A percentile compares a stretch with the other conserved stretches of the same genome.
Evolutionary conservation across 225 moss, liverwort and hornwort species (phyloP).

Genomic region (Thuidium tamariscinum): DNA sequence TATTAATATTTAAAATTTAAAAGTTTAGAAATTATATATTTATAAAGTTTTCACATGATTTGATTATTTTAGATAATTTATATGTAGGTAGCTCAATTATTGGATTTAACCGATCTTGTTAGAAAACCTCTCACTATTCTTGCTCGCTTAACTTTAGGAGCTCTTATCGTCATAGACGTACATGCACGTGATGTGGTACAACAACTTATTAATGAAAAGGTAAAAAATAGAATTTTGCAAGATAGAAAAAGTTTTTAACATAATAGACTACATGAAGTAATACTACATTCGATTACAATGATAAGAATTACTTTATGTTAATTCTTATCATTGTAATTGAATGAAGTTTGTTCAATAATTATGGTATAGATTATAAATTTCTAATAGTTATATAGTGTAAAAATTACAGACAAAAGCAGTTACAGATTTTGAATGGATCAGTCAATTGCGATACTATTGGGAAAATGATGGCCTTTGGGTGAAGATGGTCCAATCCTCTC

Average conservation of each 20-base stretch:
- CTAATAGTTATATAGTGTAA: neutral
- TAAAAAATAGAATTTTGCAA: neutral
- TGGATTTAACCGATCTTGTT: slow-evolving; percentile 61
- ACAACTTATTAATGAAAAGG: slow-evolving; percentile 69
- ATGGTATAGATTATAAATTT: neutral
- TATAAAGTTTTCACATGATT: fast-evolving
- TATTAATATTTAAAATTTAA: fast-evolving
- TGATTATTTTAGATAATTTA: neutral
- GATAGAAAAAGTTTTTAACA: neutral
- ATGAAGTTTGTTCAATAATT: neutral
- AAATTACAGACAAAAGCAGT: slow-evolving; percentile 1
- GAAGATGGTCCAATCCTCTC: slow-evolving; percentile 88
- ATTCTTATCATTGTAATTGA: neutral
- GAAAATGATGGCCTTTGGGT: slow-evolving; percentile 76
- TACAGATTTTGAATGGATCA: slow-evolving; percentile 89
- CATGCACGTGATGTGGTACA: slow-evolving; percentile 86
- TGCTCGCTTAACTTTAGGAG: slow-evolving; percentile 69
- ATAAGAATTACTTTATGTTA: too few relatives aligned
- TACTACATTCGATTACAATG: too few relatives aligned
- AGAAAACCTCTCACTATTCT: slow-evolving; percentile 60
- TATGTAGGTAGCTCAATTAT: slow-evolving; percentile 56
- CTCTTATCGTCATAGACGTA: slow-evolving; percentile 85
- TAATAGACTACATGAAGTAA: too few relatives aligned
- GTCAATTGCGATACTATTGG: slow-evolving; percentile 88
- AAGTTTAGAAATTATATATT: neutral